phyloP scores from a whole-genome alignment of 1,139 yeast genomes.

The Yamadazyma oceani region DNA sequence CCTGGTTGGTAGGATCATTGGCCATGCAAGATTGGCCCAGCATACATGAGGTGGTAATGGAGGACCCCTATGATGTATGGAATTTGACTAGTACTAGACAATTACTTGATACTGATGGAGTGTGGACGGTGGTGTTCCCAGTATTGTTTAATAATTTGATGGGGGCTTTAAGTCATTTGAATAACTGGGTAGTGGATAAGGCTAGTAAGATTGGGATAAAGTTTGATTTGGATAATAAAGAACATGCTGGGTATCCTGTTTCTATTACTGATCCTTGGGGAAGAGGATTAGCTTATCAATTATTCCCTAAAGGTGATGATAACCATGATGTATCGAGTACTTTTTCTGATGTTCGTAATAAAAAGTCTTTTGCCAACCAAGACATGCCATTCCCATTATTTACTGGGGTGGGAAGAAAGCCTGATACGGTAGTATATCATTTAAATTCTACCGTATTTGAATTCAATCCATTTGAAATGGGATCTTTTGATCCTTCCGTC shows the following conservation, averaged over 20 bases:
- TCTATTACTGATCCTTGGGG: slow-evolving; percentile 40
- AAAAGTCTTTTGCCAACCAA: slow-evolving; percentile 27
- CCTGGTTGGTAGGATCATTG: slow-evolving; percentile 39
- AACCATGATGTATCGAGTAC: slow-evolving; percentile 26
- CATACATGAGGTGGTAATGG: slow-evolving; percentile 34
- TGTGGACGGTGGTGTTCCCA: slow-evolving; percentile 24
- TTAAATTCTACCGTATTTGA: slow-evolving; percentile 41
- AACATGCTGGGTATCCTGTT: slow-evolving; percentile 32
- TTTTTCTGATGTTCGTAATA: slow-evolving; percentile 34
- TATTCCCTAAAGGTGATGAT: slow-evolving; percentile 28
- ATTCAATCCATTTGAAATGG: slow-evolving; percentile 45
- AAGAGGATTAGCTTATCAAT: slow-evolving; percentile 40
- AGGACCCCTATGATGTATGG: slow-evolving; percentile 35
- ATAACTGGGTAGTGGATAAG: slow-evolving; percentile 28
- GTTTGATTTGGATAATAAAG: slow-evolving; percentile 28
- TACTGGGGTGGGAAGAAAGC: slow-evolving; percentile 37
- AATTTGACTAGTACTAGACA: slow-evolving; percentile 32
- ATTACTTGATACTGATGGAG: slow-evolving; percentile 26
- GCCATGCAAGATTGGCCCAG: slow-evolving; percentile 35
- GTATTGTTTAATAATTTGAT: slow-evolving; percentile 23
- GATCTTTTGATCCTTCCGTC: slow-evolving; percentile 42
- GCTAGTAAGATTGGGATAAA: slow-evolving; percentile 24
- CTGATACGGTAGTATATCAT: slow-evolving; percentile 30
- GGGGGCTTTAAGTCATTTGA: slow-evolving; percentile 29
- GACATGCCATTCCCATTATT: slow-evolving; percentile 45